phyloP scores from a whole-genome alignment of 108 stramenopile genomes.

The Chaetoceros muelleri region DNA sequence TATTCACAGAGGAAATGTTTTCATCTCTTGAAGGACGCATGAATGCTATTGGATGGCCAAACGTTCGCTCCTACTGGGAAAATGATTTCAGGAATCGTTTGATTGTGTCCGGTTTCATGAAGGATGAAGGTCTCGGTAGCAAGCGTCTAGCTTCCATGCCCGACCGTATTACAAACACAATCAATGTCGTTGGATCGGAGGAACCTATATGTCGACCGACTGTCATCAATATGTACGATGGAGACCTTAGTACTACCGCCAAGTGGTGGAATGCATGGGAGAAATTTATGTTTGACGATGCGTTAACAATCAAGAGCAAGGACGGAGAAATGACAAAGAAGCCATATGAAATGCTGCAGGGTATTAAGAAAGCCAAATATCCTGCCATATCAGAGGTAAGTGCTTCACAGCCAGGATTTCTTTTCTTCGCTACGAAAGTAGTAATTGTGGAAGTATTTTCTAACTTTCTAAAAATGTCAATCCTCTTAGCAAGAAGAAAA shows the following conservation, averaged over 20 bases:
- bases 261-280: constrained; percentile 89
- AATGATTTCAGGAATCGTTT: constrained; percentile 71
- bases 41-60: constrained; percentile 52
- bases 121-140: constrained; percentile 47
- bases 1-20: constrained; percentile 88
- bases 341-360: constrained; percentile 75
- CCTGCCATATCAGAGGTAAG: constrained; percentile 65
- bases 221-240: constrained; percentile 91
- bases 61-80: constrained; percentile 64
- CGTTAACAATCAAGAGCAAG: constrained; percentile 44
- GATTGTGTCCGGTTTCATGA: constrained; percentile 80
- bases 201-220: constrained; percentile 77
- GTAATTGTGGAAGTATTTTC: not conserved
- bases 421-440: not conserved
- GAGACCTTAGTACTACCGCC: constrained; percentile 47
- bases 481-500: constrained; percentile 45
- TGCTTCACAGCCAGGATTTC: not conserved
- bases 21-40: constrained; percentile 47
- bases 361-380: constrained; percentile 84
- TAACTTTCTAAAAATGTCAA: not conserved
- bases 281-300: constrained; percentile 80
- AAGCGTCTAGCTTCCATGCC: constrained; percentile 92
- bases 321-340: constrained; percentile 34
- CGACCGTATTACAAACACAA: constrained; percentile 91
- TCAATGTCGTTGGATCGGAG: constrained; percentile 49